These are phyloP conservation scores for Ajuga reptans DNA, from an alignment of 305 asterid genomes.

Conservation along the genomic window DNA sequence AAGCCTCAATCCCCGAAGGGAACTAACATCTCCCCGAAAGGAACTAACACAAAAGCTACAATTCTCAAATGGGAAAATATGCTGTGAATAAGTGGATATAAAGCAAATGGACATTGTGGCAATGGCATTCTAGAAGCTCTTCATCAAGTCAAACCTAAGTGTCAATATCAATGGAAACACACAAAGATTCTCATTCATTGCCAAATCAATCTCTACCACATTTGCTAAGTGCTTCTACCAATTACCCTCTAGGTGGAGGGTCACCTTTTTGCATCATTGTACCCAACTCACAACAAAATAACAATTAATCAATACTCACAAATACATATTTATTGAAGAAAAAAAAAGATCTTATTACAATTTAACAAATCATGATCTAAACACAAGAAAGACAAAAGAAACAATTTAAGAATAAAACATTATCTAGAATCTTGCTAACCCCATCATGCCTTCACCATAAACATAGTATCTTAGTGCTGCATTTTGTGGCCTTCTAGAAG, in stretches of 20 bases:
- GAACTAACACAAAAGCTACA: no score
- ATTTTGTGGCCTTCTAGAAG: slow-evolving; percentile 36
- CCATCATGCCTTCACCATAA: slow-evolving; percentile 13
- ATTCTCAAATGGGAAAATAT: no score
- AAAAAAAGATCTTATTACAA: slow-evolving; percentile 13
- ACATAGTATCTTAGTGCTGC: slow-evolving; percentile 19
- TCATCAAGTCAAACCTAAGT: neutral
- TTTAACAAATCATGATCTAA: slow-evolving; percentile 20
- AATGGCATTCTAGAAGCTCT: neutral
- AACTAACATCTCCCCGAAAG: no score
- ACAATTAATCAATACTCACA: slow-evolving; percentile 1
- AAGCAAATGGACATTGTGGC: neutral
- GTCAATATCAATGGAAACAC: neutral
- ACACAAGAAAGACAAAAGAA: neutral
- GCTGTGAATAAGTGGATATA: no score
- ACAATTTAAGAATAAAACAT: slow-evolving; percentile 22
- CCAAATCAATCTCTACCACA: slow-evolving; percentile 21
- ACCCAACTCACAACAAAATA: slow-evolving; percentile 23
- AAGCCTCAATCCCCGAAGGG: no score
- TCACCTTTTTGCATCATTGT: slow-evolving; percentile 23
- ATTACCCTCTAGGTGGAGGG: slow-evolving; percentile 22
- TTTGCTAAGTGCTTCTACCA: slow-evolving; percentile 28
- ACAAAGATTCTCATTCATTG: slow-evolving; percentile 14
- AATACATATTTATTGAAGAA: neutral
- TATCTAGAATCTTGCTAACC: slow-evolving; percentile 21